Evolutionary conservation across 2,329 filamentous ascomycete genomes (phyloP).

Genomic region (Westerdykella ornata): DNA sequence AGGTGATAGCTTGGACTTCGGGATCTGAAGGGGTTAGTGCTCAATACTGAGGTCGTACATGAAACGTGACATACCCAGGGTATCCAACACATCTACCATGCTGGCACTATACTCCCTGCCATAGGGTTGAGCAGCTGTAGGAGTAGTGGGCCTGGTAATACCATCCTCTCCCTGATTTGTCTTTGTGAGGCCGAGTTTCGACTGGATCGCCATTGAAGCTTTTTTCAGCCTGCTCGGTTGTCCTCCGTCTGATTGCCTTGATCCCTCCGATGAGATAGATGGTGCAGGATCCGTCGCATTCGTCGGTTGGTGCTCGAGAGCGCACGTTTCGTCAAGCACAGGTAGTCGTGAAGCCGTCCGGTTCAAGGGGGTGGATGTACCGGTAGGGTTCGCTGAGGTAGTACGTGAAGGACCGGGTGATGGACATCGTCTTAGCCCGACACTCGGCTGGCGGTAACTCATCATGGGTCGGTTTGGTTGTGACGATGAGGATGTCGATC

Average conservation of each 20-base stretch:
- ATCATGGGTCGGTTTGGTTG: constrained; percentile 20
- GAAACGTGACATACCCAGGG: constrained; percentile 51
- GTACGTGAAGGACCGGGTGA: constrained; percentile 1
- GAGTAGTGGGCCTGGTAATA: background rate
- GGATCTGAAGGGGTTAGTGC: constrained; percentile 52
- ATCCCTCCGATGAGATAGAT: constrained; percentile 12
- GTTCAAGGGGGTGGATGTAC: constrained; percentile 17
- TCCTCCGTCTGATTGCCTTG: background rate
- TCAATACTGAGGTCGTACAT: background rate
- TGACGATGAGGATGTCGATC: constrained; percentile 6
- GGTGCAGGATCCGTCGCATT: constrained; percentile 1
- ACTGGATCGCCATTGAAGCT: constrained; percentile 24
- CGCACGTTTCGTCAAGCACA: constrained; percentile 23
- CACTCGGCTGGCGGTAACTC: constrained; percentile 29
- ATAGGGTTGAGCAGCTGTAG: background rate
- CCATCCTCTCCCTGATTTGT: constrained; percentile 1
- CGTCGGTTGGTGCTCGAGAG: constrained; percentile 17
- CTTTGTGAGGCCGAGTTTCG: constrained; percentile 24
- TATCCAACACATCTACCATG: constrained; percentile 62
- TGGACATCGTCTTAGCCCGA: constrained; percentile 30
- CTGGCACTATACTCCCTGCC: constrained; percentile 51
- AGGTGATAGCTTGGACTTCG: constrained; percentile 74
- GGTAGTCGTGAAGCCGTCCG: constrained; percentile 19
- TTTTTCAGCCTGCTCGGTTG: constrained; percentile 21
- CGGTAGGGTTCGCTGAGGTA: constrained; percentile 18